Base-by-base conservation (phyloP, 768 basidiomycete species). In the Kwoniella shandongensis region DNA sequence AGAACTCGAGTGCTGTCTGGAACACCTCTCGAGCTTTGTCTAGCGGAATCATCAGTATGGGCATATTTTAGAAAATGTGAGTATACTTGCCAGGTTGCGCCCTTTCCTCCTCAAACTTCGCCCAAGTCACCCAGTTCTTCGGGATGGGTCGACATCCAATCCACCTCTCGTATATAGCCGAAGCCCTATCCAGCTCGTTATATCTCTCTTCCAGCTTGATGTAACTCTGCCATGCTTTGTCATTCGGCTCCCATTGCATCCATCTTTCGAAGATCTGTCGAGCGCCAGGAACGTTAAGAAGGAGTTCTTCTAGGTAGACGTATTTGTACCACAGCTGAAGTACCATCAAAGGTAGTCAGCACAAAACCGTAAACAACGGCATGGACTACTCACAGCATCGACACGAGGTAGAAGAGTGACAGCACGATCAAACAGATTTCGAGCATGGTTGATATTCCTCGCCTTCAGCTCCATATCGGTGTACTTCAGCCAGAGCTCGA, bases 241-340 rank as follows among this genome's bases (percentile, higher is more conserved):
- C 96, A 69, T 98, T 93, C 0, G 96, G 96, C 74, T 98, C 96
- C 96, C 96, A 98, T 64, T 90, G 84, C 91, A 98, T 94, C 96
- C 96, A 99, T 44, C 96, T 84, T 77, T 99, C 96, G 61, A 98
- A 99, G 53, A 98, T 91, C 74, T 98, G 94, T 8, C 96, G 86
- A 1, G 93, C 92, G 36, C 96, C 96, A 1, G 93, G 85, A 29
- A 99, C 87, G 71, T 99, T 98, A 69, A 93, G 88, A 12, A 99
- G 83, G 2, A 99, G 83, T 74, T 99, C 96, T 73, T 99, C 96
- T 52, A 99, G 84, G 77, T 96, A 97, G 57, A 99, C 94, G 54
- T 97, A 99, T 77, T 97, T 97, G 83, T 98, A 98, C 96, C 96
- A 98, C 6, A 99, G 82, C 72, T 94, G 88, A 1, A 27, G 50